Percentiles rank a stretch among this genome's conserved stretches.
Evolutionary conservation across 1,139 yeast species (phyloP).

Genomic region (Candida neerlandica): DNA sequence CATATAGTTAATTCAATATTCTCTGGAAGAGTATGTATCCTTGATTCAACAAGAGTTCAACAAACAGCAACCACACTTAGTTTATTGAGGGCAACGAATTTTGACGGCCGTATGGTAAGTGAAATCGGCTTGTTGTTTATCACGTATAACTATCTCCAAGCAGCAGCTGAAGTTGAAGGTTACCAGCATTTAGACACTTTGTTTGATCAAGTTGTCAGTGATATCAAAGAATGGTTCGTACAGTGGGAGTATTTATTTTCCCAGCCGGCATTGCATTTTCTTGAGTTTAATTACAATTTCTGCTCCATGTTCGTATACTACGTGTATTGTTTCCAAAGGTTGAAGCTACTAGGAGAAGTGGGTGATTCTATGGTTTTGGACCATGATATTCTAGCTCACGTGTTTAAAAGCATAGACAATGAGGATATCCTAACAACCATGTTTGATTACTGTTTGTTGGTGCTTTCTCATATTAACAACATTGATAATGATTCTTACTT

Average conservation of each 20-base stretch:
- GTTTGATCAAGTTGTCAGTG: slow-evolving; percentile 32
- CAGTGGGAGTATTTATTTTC: slow-evolving; percentile 74
- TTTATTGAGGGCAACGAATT: slow-evolving; percentile 68
- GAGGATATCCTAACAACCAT: slow-evolving; percentile 15
- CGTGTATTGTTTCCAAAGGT: slow-evolving; percentile 31
- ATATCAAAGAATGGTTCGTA: slow-evolving; percentile 60
- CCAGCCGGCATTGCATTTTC: slow-evolving; percentile 77
- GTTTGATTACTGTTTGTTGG: slow-evolving; percentile 23
- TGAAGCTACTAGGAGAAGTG: slow-evolving; percentile 3
- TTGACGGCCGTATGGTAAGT: slow-evolving; percentile 83
- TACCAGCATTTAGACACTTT: slow-evolving; percentile 18
- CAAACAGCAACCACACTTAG: slow-evolving; percentile 65
- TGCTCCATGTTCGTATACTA: slow-evolving; percentile 54
- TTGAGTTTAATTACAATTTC: slow-evolving; percentile 72
- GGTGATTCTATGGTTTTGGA: background rate
- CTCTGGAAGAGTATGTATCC: slow-evolving; percentile 74
- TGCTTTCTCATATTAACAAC: slow-evolving; percentile 27
- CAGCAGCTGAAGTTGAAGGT: background rate
- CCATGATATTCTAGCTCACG: slow-evolving; percentile 1
- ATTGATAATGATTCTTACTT: slow-evolving; percentile 63
- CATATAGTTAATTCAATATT: slow-evolving; percentile 71
- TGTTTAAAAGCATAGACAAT: slow-evolving; percentile 1
- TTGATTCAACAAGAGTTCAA: slow-evolving; percentile 65
- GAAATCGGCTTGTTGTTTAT: slow-evolving; percentile 69
- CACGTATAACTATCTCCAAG: slow-evolving; percentile 62